Percentiles rank a stretch among this genome's conserved stretches.
Conservation (phyloP, 768 basidiomycete genomes). For the Lentinula sp. region DNA sequence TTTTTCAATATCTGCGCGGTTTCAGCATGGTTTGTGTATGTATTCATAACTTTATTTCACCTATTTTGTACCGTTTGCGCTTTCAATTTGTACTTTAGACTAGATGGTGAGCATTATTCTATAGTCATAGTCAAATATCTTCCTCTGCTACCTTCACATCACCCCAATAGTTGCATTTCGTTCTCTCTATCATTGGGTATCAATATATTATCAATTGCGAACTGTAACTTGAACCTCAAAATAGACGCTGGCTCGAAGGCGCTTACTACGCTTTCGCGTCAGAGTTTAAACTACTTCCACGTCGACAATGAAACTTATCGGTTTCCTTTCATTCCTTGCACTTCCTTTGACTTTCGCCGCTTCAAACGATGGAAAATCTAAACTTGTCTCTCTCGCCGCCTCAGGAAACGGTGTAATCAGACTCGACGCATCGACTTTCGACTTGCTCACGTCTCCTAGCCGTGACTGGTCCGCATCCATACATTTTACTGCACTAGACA, state of each 20-base stretch:
- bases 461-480: conserved; percentile 87
- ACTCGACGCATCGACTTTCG: conserved; percentile 70
- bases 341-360: conserved; percentile 23
- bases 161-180: background rate
- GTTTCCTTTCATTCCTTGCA: conserved; percentile 22
- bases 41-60: background rate
- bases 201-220: too few relatives aligned
- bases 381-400: conserved; percentile 64
- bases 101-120: background rate
- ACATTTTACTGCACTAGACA: conserved; percentile 82
- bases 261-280: background rate
- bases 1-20: background rate
- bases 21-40: background rate
- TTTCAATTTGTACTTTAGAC: background rate
- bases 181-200: background rate
- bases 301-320: conserved; percentile 21
- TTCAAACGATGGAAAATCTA: conserved; percentile 32
- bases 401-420: conserved; percentile 75
- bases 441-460: conserved; percentile 66
- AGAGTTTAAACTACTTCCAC: conserved; percentile 14
- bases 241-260: background rate
- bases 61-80: background rate
- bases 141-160: background rate
- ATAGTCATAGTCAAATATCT: background rate
- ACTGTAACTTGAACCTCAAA: background rate